Evolutionary conservation across 1,139 yeast genomes (phyloP), one percentile per base, ranked within the genome.

Genomic region (Candida gigantensis): DNA sequence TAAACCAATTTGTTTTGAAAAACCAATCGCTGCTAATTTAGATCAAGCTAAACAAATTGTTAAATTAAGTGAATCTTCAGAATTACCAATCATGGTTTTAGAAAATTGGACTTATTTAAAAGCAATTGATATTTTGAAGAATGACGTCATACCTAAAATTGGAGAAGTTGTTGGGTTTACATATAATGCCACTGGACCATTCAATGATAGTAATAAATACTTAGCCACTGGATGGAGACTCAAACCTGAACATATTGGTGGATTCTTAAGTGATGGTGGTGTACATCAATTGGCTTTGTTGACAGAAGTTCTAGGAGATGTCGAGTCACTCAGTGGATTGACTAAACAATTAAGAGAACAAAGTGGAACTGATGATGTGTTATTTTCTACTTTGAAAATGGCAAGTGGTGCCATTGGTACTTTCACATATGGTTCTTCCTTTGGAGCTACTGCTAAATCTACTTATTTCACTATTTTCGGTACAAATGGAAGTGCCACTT

Each of bases 201-300:
- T 82, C 70, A 73, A 78, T 46, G 70, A 69, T 19, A 52, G 67
- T 40, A 81, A 76, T 62, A 80, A 84, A 57, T 89, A 87, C 58
- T 64, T 82, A 45, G 63, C 70, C 25, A 84, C 92, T 5, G 52
- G 84, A 6, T 89, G 97, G 97, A 81, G 97, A 72, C 76, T 74
- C 56, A 73, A 81, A 41, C 97, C 97, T 24, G 83, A 87, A 58
- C 97, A 89, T 55, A 76, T 88, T 46, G 97, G 97, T 40, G 97
- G 97, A 0, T 88, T 72, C 61, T 70, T 89, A 50, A 81, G 92
- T 47, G 97, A 89, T 55, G 96, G 96, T 51, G 97, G 97, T 57
- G 97, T 89, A 10, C 97, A 89, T 62, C 96, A 89, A 62, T 68
- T 89, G 59, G 96, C 96, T 3, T 66, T 87, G 30, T 74, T 89